Evolutionary conservation across 208 protist species (phyloP).

Genomic region (Acanthamoeba lenticulata): DNA sequence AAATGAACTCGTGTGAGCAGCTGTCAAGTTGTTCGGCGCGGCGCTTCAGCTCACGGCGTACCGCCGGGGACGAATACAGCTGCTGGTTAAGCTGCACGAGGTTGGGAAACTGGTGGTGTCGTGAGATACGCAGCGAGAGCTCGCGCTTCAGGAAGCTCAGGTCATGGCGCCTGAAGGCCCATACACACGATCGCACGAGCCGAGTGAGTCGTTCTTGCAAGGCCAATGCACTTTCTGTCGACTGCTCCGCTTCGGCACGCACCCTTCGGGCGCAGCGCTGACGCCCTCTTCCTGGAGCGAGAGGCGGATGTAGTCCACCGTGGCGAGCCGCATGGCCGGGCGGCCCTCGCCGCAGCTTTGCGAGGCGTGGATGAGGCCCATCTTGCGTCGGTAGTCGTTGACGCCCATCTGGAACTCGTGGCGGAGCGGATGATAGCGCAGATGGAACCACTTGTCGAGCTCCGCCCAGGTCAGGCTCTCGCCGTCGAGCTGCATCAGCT

Average conservation of each 20-base stretch:
- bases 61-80: not conserved
- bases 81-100: conserved; percentile 20
- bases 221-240: no score
- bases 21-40: not conserved
- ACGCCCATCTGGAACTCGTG: not conserved
- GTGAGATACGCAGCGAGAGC: not conserved
- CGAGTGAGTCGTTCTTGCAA: no score
- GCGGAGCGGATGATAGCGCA: not conserved
- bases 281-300: not conserved
- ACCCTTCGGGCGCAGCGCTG: not conserved
- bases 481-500: not conserved
- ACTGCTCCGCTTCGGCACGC: no score
- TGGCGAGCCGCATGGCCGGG: not conserved
- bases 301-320: not conserved
- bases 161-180: not conserved
- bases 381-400: not conserved
- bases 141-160: not conserved
- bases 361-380: not conserved
- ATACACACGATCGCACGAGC: no score
- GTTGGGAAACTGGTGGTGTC: not conserved
- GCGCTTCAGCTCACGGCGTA: not conserved
- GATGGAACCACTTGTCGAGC: not conserved
- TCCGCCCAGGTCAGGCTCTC: not conserved
- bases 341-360: no score
- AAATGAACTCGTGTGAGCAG: no score